Base-by-base conservation (phyloP, 768 basidiomycete genomes). In the Russula emetica region DNA sequence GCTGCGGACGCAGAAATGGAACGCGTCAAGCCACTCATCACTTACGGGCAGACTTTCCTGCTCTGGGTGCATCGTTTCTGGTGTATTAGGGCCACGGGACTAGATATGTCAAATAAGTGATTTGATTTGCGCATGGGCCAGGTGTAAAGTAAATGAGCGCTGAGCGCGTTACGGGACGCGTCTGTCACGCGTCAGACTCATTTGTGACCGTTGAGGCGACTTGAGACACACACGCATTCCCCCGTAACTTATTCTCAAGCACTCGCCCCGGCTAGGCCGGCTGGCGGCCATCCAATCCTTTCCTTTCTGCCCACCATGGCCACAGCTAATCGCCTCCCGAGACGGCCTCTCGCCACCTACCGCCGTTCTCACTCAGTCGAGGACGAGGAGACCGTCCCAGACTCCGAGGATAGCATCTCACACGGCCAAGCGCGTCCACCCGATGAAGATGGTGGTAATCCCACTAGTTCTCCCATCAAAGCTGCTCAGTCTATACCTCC, bases 271-370 rank as follows among this genome's bases (percentile, higher is more conserved):
- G 59, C 40, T 18, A 64, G 45, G 58, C 58, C 52, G 53, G 30
- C 38, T 28, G 58, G 8, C 58, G 53, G 58, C 36, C 53, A 34
- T 10, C 13, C 34, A 20, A 9, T 47, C 47, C 45, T 42, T 55
- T 60, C 47, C 49, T 44, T 47, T 55, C 47, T 24, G n/a, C 63
- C 28, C 59, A 61, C 49, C 64, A 65, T 65, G 64, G 3, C 6
- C 16, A 45, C 38, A 9, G 18, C 28, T 77, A 18, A 77, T 75
- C 13, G 54, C 70, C 30, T 73, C 76, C 18, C 74, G 74, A 8
- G 76, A 77, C 49, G 72, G 75, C 38, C 70, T 67, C 49, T 55
- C 14, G 58, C 55, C 56, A 63, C 64, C 9, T 58, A 58, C 24
- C 54, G 58, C n/a, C 56, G 55, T 66, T 61, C 64, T 44, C 54